Evolutionary conservation across 1,284 basidiomycete genomes (phyloP), one percentile per base, ranked within the genome.

Genomic region (Cutaneotrichosporon sp.): DNA sequence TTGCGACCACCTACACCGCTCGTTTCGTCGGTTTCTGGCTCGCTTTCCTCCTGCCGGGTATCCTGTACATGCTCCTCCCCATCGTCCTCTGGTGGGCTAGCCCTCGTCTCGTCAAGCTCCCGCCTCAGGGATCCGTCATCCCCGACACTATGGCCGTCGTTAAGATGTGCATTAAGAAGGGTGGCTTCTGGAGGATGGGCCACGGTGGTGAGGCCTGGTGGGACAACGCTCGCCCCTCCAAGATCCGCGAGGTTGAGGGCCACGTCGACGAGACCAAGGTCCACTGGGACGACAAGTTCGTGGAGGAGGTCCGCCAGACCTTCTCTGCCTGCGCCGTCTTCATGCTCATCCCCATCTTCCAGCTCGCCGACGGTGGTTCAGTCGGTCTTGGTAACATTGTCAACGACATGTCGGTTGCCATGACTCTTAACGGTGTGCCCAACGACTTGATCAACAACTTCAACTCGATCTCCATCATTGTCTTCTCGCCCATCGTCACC

Each of bases 381-480:
- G 51, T 39, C 10, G 53, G 54, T 26, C 38, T 52, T 31, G 54
- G 50, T 52, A 72, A 69, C 63, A 50, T 59, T 48, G 65, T 74
- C 49, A 75, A 76, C 61, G 68, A 68, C 44, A 75, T 77, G 71
- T 71, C 70, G 12, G 68, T 70, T 43, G 62, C 66, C 24, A 77
- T 79, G 76, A 61, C 62, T 26, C 64, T 76, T 25, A 66, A 76
- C 62, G 74, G 74, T 46, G 66, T 75, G 0, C 78, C 78, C 51
- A 79, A 78, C 68, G 78, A 79, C 57, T 55, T 79, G 34, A 68
- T 77, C 53, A 65, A 63, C 63, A 77, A 78, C 66, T 74, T 78
- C 58, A 78, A 79, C 68, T 63, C 76, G 12, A 67, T 78, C 26
- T 66, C 70, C 46, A 74, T 78, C 49, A 70, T 79, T 52, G 64